Conservation (phyloP, 2,329 filamentous ascomycete species). For the Zymoseptoria brevis region DNA sequence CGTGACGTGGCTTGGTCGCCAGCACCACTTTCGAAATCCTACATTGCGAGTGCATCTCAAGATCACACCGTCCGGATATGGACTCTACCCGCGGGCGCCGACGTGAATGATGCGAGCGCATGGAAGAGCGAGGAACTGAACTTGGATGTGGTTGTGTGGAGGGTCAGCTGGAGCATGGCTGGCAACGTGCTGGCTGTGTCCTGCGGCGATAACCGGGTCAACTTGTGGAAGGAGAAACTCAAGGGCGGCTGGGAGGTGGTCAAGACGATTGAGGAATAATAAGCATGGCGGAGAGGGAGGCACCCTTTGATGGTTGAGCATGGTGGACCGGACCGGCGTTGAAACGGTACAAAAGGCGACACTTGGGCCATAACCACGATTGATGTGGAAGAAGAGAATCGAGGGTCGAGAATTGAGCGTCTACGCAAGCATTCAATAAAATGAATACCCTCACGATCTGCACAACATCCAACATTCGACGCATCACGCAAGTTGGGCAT, state of each 20-base stretch:
- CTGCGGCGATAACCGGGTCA: conserved; percentile 92
- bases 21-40: conserved; percentile 87
- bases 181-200: conserved; percentile 93
- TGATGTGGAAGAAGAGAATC: not conserved
- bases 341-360: not conserved
- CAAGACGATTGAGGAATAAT: conserved; percentile 70
- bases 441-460: not conserved
- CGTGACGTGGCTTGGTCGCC: conserved; percentile 96
- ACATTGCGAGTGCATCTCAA: conserved; percentile 91
- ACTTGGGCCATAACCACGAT: not conserved
- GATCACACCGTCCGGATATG: conserved; percentile 97
- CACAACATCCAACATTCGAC: not conserved
- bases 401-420: not conserved
- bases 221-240: conserved; percentile 96
- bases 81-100: conserved; percentile 50
- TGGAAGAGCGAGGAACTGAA: conserved; percentile 81
- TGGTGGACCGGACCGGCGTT: not conserved
- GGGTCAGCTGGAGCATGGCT: conserved; percentile 95
- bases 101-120: conserved; percentile 46
- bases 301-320: not conserved
- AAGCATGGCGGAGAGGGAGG: not conserved
- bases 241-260: conserved; percentile 95
- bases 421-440: not conserved
- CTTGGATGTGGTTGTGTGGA: conserved; percentile 87
- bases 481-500: not conserved